Evolutionary conservation across 2,329 filamentous ascomycete genomes (phyloP).

Genomic region (Diaporthe eres): DNA sequence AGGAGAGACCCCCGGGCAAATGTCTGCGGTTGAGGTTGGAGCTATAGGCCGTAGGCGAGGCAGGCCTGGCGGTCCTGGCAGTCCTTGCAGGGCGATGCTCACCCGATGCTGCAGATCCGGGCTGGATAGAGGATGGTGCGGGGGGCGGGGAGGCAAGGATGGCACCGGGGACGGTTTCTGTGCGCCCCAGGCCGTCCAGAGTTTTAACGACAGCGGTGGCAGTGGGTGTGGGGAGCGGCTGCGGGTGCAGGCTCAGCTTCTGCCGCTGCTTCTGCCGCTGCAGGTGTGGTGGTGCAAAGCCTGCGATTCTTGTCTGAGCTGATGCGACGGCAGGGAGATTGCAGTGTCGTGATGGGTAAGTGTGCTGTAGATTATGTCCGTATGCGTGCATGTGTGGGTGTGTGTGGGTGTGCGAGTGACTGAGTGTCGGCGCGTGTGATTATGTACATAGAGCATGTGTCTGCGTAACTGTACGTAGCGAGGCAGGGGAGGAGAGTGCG

Average conservation of each 20-base stretch:
- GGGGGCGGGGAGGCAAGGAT: conserved; percentile 41
- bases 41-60: conserved; percentile 9
- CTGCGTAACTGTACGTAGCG: neutral
- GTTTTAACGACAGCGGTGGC: neutral
- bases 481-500: conserved; percentile 15
- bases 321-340: conserved; percentile 24
- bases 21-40: conserved; percentile 28
- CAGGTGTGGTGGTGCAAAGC: conserved; percentile 27
- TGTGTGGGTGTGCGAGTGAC: neutral
- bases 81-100: conserved; percentile 26
- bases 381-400: neutral
- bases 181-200: neutral
- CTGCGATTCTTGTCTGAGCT: conserved; percentile 27
- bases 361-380: neutral
- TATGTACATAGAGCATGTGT: neutral
- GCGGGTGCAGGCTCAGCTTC: conserved; percentile 7
- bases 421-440: no score
- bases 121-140: conserved; percentile 38
- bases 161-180: conserved; percentile 20
- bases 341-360: neutral
- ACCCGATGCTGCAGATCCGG: conserved; percentile 39
- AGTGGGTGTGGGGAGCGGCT: conserved; percentile 11
- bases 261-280: conserved; percentile 10
- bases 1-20: conserved; percentile 12
- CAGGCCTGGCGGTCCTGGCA: conserved; percentile 1